A percentile compares a stretch with the other conserved stretches of the same genome.
Conservation (phyloP, 192 early-diverging fungal genomes). For the Backusella luteola region DNA sequence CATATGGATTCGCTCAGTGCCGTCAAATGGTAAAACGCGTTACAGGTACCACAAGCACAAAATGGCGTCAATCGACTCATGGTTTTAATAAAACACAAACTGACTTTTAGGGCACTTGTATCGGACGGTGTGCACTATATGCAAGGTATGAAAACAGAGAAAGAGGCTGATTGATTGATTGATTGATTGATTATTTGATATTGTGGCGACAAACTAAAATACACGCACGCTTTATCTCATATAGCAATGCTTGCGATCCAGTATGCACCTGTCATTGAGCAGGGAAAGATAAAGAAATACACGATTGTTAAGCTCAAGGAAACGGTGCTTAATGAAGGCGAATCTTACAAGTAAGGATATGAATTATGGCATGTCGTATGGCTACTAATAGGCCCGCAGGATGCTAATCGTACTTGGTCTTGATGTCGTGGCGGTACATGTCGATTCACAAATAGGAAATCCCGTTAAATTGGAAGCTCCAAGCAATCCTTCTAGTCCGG, state of each 20-base stretch:
- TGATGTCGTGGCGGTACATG: conserved; percentile 33
- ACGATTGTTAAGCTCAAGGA: conserved; percentile 48
- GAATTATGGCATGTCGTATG: no score
- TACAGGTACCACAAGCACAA: conserved; percentile 33
- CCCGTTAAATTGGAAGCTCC: background rate
- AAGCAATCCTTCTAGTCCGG: background rate
- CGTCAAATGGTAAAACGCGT: conserved; percentile 19
- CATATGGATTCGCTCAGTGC: conserved; percentile 36
- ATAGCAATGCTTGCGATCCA: conserved; percentile 63
- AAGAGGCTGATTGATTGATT: no score
- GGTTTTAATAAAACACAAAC: background rate
- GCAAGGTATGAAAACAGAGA: conserved; percentile 49
- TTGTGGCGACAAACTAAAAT: background rate
- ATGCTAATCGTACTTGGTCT: conserved; percentile 44
- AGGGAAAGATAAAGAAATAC: conserved; percentile 47
- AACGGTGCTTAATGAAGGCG: conserved; percentile 46
- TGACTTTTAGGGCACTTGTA: conserved; percentile 49
- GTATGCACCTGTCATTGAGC: conserved; percentile 46
- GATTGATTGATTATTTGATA: no score
- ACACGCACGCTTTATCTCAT: background rate
- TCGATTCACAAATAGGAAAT: background rate
- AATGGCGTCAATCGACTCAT: background rate
- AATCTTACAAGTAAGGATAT: conserved; percentile 44
- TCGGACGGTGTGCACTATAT: conserved; percentile 64
- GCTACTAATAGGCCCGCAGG: background rate